Conservation (phyloP, 1,284 basidiomycete species). For the Agaricales sp. region DNA sequence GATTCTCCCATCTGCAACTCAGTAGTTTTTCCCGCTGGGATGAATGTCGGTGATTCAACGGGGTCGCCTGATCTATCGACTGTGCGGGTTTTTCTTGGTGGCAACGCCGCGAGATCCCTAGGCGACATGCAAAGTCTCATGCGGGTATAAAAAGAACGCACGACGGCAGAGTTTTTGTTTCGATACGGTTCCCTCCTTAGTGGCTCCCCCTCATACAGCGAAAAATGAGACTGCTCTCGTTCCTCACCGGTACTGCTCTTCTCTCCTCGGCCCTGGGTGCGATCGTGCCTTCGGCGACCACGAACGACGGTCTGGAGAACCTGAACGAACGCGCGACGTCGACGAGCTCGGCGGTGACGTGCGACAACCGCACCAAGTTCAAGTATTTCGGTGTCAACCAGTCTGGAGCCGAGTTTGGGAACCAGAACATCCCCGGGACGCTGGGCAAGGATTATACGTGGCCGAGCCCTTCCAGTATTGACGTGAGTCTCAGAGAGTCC, state of each 20-base stretch:
- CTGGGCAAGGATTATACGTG: conserved; percentile 39
- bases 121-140: no score
- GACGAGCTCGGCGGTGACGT: background rate
- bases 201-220: background rate
- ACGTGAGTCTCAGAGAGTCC: conserved; percentile 28
- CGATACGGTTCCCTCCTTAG: no score
- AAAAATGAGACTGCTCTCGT: background rate
- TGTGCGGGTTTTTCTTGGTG: no score
- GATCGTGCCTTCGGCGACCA: background rate
- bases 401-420: conserved; percentile 49
- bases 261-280: background rate
- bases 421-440: conserved; percentile 33
- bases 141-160: no score
- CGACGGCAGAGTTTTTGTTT: no score
- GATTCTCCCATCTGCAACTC: no score
- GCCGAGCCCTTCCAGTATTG: conserved; percentile 34
- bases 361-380: conserved; percentile 22
- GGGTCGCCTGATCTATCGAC: background rate
- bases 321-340: background rate
- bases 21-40: no score
- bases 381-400: conserved; percentile 54
- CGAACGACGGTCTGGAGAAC: background rate
- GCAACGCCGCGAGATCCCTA: no score
- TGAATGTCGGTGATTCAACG: background rate
- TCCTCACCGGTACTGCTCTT: background rate